These are phyloP conservation scores for Diaporthe longicolla DNA, from an alignment of 2,329 filamentous ascomycete species.

Conservation along the genomic window DNA sequence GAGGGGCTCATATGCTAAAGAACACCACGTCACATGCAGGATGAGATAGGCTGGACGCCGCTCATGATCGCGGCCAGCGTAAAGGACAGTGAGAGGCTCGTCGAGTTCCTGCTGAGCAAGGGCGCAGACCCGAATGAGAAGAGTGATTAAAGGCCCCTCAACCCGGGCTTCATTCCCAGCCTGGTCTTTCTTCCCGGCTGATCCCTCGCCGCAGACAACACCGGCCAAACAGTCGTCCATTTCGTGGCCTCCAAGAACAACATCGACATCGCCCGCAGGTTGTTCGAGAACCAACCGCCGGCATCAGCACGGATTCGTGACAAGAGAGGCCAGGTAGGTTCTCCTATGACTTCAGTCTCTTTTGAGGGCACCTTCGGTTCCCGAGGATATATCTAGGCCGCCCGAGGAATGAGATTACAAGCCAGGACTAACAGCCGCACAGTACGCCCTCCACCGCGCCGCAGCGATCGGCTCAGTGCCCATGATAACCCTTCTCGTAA, in stretches of 20 bases:
- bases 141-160: no score
- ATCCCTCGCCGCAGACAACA: constrained; percentile 65
- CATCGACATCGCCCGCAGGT: constrained; percentile 81
- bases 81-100: constrained; percentile 77
- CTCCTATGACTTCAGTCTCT: not conserved
- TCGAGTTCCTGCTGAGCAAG: constrained; percentile 77
- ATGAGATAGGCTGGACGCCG: constrained; percentile 85
- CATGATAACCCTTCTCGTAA: constrained; percentile 84
- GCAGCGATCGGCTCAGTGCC: constrained; percentile 92
- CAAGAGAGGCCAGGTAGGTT: constrained; percentile 73
- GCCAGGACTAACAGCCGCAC: not conserved
- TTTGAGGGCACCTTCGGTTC: not conserved
- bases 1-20: not conserved
- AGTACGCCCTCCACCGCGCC: constrained; percentile 91
- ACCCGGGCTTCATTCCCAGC: not conserved
- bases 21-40: constrained; percentile 57
- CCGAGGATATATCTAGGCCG: not conserved
- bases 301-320: constrained; percentile 87
- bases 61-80: constrained; percentile 87
- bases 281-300: constrained; percentile 78
- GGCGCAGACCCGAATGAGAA: constrained; percentile 81
- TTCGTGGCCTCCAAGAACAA: constrained; percentile 93
- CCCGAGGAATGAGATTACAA: not conserved
- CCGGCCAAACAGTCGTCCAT: constrained; percentile 87
- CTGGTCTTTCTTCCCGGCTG: constrained; percentile 34